Evolutionary conservation across 208 protist genomes (phyloP).

Genomic region (Leishmania turanica): DNA sequence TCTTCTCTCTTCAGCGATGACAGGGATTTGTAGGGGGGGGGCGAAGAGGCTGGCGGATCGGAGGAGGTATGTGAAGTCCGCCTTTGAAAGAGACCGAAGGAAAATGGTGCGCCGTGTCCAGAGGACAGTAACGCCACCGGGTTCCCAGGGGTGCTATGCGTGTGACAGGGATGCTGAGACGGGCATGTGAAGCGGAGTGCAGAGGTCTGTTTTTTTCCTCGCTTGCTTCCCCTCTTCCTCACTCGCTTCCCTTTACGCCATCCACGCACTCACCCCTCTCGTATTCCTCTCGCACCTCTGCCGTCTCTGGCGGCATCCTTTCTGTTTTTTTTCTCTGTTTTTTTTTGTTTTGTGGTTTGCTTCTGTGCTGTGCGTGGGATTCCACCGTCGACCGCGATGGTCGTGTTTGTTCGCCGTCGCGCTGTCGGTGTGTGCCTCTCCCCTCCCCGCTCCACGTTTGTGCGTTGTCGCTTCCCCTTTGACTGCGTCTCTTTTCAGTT

Average conservation of each 20-base stretch:
- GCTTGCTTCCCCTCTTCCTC: background rate
- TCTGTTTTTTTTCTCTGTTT: too few relatives aligned
- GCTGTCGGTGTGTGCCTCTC: background rate
- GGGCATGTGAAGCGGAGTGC: background rate
- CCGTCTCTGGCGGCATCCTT: too few relatives aligned
- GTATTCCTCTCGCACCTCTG: too few relatives aligned
- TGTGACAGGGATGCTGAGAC: background rate
- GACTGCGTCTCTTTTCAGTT: background rate
- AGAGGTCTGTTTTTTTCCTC: background rate
- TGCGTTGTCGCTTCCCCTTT: background rate
- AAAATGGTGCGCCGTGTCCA: background rate
- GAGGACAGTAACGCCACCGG: background rate
- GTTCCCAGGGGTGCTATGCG: background rate
- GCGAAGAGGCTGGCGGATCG: background rate
- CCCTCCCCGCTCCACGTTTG: background rate
- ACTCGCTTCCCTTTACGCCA: background rate
- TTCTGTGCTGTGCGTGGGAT: background rate
- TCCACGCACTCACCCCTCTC: too few relatives aligned
- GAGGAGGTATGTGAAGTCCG: background rate
- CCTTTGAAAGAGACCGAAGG: background rate
- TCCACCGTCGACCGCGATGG: background rate
- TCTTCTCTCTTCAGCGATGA: background rate
- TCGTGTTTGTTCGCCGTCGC: background rate
- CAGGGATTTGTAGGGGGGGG: background rate
- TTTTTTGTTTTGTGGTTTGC: background rate